Evolutionary conservation across 345 rosid genomes (phyloP).

Genomic region (Draba incana): DNA sequence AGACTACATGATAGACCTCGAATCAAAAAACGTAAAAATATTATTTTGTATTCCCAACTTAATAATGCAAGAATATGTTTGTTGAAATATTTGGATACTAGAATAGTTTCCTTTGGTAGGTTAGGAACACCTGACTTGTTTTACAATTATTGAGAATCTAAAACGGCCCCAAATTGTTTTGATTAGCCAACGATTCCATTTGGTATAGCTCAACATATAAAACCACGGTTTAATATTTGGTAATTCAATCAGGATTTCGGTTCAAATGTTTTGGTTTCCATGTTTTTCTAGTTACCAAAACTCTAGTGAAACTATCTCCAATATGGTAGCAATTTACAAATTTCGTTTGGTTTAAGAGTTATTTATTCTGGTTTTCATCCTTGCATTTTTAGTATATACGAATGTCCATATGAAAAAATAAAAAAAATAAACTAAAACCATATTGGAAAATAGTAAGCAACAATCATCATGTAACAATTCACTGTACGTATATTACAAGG

Average conservation of each 20-base stretch:
- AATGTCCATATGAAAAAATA: too few species aligned
- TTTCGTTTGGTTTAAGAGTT: not conserved
- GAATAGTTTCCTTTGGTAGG: conserved; percentile 29
- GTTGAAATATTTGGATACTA: conserved; percentile 34
- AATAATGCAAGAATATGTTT: conserved; percentile 24
- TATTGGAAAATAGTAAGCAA: too few species aligned
- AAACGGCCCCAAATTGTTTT: conserved; percentile 12
- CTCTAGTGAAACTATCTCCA: not conserved
- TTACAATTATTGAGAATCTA: conserved; percentile 34
- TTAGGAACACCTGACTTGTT: conserved; percentile 35
- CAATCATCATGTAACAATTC: too few species aligned
- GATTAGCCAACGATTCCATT: not conserved
- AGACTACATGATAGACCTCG: conserved; percentile 16
- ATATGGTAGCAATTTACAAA: too few species aligned
- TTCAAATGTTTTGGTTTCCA: not conserved
- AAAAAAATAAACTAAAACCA: too few species aligned
- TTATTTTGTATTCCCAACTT: conserved; percentile 6
- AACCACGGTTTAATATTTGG: not conserved
- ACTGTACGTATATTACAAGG: too few species aligned
- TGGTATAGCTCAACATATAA: conserved; percentile 3
- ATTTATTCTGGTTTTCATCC: not conserved
- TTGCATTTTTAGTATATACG: not conserved
- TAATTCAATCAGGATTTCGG: not conserved
- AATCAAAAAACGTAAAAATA: not conserved
- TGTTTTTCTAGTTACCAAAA: not conserved